Evolutionary conservation across 495 filamentous ascomycete species (phyloP), one percentile per base, ranked within the genome.

Genomic region (Aspergillus coremiiformis): DNA sequence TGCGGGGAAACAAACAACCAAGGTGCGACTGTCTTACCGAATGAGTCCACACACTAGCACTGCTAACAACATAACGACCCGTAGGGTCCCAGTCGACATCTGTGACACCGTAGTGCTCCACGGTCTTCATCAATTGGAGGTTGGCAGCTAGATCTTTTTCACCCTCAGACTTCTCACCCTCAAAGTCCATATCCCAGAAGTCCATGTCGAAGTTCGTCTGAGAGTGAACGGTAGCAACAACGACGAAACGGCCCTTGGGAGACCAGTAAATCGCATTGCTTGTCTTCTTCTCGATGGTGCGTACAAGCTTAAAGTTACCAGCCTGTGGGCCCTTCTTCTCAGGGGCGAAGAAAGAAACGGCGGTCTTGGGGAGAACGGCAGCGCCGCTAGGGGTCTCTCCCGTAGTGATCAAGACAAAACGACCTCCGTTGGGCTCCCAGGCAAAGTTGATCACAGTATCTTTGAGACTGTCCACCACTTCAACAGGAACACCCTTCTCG

Each of bases 191-290:
- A 59, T 98, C 93, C 78, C 81, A 98, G 76, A 98, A 98, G 61
- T 98, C 93, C 54, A 98, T 81, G 49, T 98, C 93, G 58, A 88
- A 95, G 73, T 80, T 89, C 70, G 95, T 86, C 64, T 89, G 84
- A 52, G 89, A 95, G 74, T 88, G 84, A 12, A 98, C 86, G 1
- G 93, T 93, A 20, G 88, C 93, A 12, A 98, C 82, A 37, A 96
- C 81, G 39, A 95, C 90, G 63, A 98, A 96, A 15, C 93, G 83
- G 14, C 93, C 93, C 75, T 87, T 90, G 12, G 93, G 93, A n/a
- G 89, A 94, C 93, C 93, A 98, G 82, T 96, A 96, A 63, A 98
- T 97, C 47, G 87, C 94, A 63, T 98, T 98, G 79, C 84, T 95
- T 69, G 90, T 98, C 80, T 96, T 96, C 83, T 96, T 96, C 58